Conservation (phyloP, 495 filamentous ascomycete genomes). For the Entonaema liquescens region DNA sequence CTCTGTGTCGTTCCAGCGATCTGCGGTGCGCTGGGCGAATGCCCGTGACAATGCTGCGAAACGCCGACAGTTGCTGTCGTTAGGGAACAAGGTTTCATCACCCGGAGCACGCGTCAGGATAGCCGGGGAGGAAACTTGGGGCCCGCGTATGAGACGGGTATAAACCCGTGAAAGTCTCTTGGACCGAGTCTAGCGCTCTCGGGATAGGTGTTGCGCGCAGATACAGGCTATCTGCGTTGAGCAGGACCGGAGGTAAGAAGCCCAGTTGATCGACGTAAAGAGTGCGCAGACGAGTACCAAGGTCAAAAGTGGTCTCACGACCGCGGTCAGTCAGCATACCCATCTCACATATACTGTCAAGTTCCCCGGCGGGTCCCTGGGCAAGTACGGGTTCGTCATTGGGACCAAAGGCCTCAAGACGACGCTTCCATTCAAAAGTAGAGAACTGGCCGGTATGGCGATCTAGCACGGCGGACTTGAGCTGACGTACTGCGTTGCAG, state of each 20-base stretch:
- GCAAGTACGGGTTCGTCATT: slow-evolving; percentile 76
- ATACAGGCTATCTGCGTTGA: slow-evolving; percentile 75
- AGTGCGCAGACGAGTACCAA: slow-evolving; percentile 79
- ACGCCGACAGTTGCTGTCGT: slow-evolving; percentile 83
- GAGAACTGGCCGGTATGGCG: slow-evolving; percentile 59
- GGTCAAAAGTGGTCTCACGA: slow-evolving; percentile 79
- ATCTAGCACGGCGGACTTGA: slow-evolving; percentile 74
- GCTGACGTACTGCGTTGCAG: slow-evolving; percentile 76
- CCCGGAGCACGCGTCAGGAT: slow-evolving; percentile 75
- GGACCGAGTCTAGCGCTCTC: slow-evolving; percentile 85
- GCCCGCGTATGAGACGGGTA: slow-evolving; percentile 77
- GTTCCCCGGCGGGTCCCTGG: slow-evolving; percentile 68
- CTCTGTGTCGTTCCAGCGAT: slow-evolving; percentile 80
- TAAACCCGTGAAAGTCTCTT: slow-evolving; percentile 88
- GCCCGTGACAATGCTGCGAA: slow-evolving; percentile 81
- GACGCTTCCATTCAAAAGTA: slow-evolving; percentile 77
- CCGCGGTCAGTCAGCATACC: slow-evolving; percentile 91
- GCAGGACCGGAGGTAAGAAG: slow-evolving; percentile 78
- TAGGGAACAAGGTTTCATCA: slow-evolving; percentile 94
- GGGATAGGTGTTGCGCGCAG: slow-evolving; percentile 86
- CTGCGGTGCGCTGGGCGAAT: slow-evolving; percentile 83
- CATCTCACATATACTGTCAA: slow-evolving; percentile 82
- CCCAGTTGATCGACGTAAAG: slow-evolving; percentile 89
- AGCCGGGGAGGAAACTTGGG: slow-evolving; percentile 71
- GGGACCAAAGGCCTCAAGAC: slow-evolving; percentile 79